phyloP scores from a whole-genome alignment of 371 early-diverging fungal genomes.

The Dinochytrium kinnereticum region DNA sequence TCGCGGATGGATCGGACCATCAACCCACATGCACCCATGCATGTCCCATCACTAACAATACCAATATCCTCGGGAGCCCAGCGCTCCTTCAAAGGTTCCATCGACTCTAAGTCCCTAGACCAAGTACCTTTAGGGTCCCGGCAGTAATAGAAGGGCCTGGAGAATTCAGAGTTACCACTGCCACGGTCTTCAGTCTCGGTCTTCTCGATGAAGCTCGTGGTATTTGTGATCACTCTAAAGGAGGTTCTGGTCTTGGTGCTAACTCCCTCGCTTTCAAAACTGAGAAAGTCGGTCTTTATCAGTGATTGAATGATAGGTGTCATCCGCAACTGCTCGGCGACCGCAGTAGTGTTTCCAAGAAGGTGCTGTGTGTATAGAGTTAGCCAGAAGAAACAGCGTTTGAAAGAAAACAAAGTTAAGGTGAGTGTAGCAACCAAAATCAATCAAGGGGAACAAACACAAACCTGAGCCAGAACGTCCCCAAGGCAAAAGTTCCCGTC shows the following conservation, averaged over 20 bases:
- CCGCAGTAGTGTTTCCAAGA: not conserved
- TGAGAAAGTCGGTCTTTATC: not conserved
- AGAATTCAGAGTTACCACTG: not conserved
- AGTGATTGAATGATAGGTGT: not conserved
- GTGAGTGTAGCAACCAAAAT: not conserved
- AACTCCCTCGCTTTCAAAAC: not conserved
- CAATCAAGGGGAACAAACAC: not conserved
- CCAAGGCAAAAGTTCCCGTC: constrained; percentile 19
- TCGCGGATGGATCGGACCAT: constrained; percentile 15
- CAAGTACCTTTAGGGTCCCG: not conserved
- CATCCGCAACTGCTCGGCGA: not conserved
- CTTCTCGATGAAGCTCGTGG: too few species aligned
- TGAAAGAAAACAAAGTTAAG: not conserved
- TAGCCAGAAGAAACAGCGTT: not conserved
- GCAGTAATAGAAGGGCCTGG: not conserved
- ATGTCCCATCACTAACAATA: not conserved
- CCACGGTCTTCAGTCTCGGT: too few species aligned
- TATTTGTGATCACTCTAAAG: not conserved
- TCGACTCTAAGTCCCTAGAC: too few species aligned
- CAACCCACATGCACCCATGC: not conserved
- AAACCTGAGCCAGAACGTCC: not conserved
- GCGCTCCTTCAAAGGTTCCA: too few species aligned
- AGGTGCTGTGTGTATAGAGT: not conserved
- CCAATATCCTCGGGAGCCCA: not conserved
- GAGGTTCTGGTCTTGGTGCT: not conserved